A percentile compares a stretch with the other conserved stretches of the same genome.
Conservation (phyloP, 495 filamentous ascomycete genomes). For the Talaromyces liani region DNA sequence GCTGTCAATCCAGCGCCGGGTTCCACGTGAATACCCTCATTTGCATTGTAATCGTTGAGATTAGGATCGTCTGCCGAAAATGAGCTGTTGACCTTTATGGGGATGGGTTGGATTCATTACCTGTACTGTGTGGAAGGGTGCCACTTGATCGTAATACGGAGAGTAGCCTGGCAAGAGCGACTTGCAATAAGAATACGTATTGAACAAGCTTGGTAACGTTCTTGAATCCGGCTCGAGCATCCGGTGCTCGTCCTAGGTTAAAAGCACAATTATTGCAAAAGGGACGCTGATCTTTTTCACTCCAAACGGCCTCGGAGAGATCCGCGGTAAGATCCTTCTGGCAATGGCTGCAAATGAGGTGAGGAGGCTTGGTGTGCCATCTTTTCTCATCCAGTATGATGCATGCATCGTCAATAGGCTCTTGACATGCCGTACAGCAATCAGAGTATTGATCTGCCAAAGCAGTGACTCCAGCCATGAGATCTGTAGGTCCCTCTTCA, state of each 20-base stretch:
- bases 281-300: slow-evolving; percentile 52
- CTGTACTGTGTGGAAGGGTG: slow-evolving; percentile 65
- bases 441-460: slow-evolving; percentile 76
- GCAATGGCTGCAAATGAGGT: slow-evolving; percentile 71
- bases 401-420: slow-evolving; percentile 92
- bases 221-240: slow-evolving; percentile 48
- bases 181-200: slow-evolving; percentile 85
- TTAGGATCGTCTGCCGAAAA: slow-evolving; percentile 60
- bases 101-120: slow-evolving; percentile 30
- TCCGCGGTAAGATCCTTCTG: slow-evolving; percentile 59
- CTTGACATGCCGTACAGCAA: slow-evolving; percentile 70
- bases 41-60: slow-evolving; percentile 57
- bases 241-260: slow-evolving; percentile 33
- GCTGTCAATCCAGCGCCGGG: slow-evolving; percentile 33
- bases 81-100: not conserved
- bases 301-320: slow-evolving; percentile 59
- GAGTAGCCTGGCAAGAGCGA: slow-evolving; percentile 84
- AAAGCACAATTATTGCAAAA: slow-evolving; percentile 63
- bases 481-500: slow-evolving; percentile 59
- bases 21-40: slow-evolving; percentile 50
- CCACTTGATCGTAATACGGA: slow-evolving; percentile 78
- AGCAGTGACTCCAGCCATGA: slow-evolving; percentile 61
- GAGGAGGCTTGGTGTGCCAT: slow-evolving; percentile 67
- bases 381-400: slow-evolving; percentile 60
- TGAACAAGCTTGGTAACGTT: slow-evolving; percentile 79